Percentiles rank a stretch among this genome's conserved stretches.
Conservation (phyloP, 495 filamentous ascomycete species). For the Daldinia loculata region DNA sequence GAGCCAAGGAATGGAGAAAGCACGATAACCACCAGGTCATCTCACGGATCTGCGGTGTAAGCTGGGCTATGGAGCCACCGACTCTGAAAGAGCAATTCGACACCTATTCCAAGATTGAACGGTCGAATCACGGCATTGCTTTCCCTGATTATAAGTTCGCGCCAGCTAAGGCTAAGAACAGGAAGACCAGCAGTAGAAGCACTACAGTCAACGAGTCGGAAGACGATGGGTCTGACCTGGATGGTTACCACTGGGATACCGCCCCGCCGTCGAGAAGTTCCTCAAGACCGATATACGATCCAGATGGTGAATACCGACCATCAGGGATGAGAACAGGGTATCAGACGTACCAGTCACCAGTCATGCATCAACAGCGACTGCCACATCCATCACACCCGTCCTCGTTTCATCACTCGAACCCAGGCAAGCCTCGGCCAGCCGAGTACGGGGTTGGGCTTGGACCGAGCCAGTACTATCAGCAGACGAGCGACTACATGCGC, state of each 20-base stretch:
- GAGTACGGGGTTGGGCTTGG: constrained; percentile 62
- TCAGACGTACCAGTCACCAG: constrained; percentile 41
- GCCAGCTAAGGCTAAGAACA: constrained; percentile 74
- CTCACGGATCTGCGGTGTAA: constrained; percentile 80
- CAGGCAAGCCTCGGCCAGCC: constrained; percentile 65
- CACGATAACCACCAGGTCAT: constrained; percentile 97
- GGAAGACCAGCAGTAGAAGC: constrained; percentile 23
- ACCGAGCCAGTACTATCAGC: constrained; percentile 70
- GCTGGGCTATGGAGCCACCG: constrained; percentile 83
- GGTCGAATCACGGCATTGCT: constrained; percentile 83
- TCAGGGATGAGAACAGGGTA: constrained; percentile 41
- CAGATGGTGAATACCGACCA: constrained; percentile 50
- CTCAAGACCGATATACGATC: constrained; percentile 46
- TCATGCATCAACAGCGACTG: constrained; percentile 44
- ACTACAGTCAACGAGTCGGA: constrained; percentile 44
- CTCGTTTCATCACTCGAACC: constrained; percentile 68
- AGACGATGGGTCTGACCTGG: constrained; percentile 50
- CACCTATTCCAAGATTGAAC: constrained; percentile 79
- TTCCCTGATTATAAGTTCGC: constrained; percentile 97
- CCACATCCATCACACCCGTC: constrained; percentile 57
- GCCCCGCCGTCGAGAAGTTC: constrained; percentile 43
- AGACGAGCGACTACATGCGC: constrained; percentile 41
- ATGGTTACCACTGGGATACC: constrained; percentile 48
- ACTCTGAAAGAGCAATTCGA: constrained; percentile 82
- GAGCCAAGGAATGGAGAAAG: constrained; percentile 80